These are phyloP conservation scores for Cinnamomum chago DNA, from an alignment of 164 flowering plant genomes.

Conservation along the genomic window DNA sequence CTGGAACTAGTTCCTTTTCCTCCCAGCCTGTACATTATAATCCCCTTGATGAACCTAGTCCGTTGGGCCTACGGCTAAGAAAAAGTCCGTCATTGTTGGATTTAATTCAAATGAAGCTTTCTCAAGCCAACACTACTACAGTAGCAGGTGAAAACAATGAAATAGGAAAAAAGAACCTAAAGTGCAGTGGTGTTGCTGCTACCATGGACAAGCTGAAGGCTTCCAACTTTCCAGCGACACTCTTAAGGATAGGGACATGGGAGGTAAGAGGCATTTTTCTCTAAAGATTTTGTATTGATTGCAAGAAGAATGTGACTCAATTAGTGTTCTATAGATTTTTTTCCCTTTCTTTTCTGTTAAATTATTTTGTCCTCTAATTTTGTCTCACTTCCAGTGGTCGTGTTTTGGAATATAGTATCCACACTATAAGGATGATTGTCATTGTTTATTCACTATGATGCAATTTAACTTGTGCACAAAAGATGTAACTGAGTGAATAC, in stretches of 20 bases:
- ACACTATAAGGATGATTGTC: no score
- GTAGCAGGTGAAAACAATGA: conserved; percentile 17
- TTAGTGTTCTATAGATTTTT: not conserved
- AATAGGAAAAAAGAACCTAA: conserved; percentile 36
- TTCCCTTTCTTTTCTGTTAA: not conserved
- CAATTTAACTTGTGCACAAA: not conserved
- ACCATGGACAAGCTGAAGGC: conserved; percentile 72
- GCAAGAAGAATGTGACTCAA: not conserved
- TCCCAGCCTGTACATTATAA: conserved; percentile 46
- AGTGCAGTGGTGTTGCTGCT: conserved; percentile 20
- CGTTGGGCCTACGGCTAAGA: conserved; percentile 68
- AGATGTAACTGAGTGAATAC: not conserved
- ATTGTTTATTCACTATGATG: not conserved
- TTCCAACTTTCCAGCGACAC: conserved; percentile 72
- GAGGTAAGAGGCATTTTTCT: conserved; percentile 42
- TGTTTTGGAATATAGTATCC: no score
- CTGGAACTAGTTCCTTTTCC: conserved; percentile 20
- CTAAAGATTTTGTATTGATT: not conserved
- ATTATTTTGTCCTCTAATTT: not conserved
- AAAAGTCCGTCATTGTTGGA: conserved; percentile 82
- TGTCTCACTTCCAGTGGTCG: not conserved
- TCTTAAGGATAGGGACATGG: conserved; percentile 68
- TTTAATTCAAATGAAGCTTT: conserved; percentile 72
- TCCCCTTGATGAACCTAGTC: conserved; percentile 80
- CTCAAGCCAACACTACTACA: conserved; percentile 38